A percentile compares a stretch with the other conserved stretches of the same genome.
Evolutionary conservation across 352 stramenopile species (phyloP).

Genomic region (Pythium aquatile): DNA sequence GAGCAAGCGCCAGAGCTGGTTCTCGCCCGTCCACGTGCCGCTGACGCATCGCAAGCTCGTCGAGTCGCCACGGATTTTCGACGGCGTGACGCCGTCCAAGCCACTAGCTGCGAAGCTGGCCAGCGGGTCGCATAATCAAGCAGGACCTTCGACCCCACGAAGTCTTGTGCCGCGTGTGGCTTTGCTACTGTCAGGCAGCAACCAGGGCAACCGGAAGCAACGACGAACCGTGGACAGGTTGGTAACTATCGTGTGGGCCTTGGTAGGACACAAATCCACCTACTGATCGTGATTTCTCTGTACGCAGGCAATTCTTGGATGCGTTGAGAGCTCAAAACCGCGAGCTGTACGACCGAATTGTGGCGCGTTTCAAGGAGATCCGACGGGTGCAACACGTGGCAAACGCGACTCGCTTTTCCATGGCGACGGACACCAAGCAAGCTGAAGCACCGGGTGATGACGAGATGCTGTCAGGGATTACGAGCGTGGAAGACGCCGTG

Average conservation of each 20-base stretch:
- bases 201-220: neutral
- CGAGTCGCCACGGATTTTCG: slow-evolving; percentile 44
- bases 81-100: slow-evolving; percentile 37
- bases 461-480: slow-evolving; percentile 14
- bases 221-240: slow-evolving; percentile 20
- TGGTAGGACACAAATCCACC: neutral
- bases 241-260: neutral
- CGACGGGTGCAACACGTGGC: neutral
- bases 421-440: neutral
- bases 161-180: slow-evolving; percentile 6
- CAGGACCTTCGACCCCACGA: neutral
- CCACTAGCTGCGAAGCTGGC: slow-evolving; percentile 24
- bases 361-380: slow-evolving; percentile 18
- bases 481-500: slow-evolving; percentile 62
- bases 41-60: slow-evolving; percentile 66
- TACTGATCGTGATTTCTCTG: neutral
- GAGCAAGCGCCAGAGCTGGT: slow-evolving; percentile 44
- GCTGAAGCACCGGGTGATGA: neutral
- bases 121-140: slow-evolving; percentile 1
- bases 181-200: neutral
- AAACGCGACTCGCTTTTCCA: neutral
- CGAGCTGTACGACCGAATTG: slow-evolving; percentile 30
- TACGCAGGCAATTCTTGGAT: slow-evolving; percentile 20
- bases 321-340: slow-evolving; percentile 22
- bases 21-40: slow-evolving; percentile 57